Evolutionary conservation across 768 basidiomycete species (phyloP).

Genomic region (Mycena alexandri): DNA sequence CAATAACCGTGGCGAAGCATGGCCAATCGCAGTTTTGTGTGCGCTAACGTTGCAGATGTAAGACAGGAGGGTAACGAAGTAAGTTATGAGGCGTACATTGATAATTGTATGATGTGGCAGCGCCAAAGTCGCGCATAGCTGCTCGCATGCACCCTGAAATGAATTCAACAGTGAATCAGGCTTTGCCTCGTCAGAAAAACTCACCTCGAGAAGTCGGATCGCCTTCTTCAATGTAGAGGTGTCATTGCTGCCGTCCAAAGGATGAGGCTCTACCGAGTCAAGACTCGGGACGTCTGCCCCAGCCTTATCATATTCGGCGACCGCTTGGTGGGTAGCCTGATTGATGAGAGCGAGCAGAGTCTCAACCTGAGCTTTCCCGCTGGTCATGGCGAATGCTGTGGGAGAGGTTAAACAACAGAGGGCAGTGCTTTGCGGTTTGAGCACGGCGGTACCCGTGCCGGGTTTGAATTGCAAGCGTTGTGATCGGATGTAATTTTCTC

Average conservation of each 20-base stretch:
- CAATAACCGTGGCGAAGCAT: not conserved
- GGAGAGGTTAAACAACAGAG: no score
- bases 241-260: not conserved
- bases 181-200: slow-evolving; percentile 37
- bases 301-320: slow-evolving; percentile 47
- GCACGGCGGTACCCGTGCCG: no score
- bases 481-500: no score
- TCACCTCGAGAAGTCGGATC: slow-evolving; percentile 3
- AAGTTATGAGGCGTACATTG: slow-evolving; percentile 42
- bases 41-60: no score
- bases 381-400: no score
- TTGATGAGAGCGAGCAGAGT: slow-evolving; percentile 46
- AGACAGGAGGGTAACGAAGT: no score
- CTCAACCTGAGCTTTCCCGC: slow-evolving; percentile 12
- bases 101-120: slow-evolving; percentile 48
- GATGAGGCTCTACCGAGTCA: slow-evolving; percentile 30
- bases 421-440: no score
- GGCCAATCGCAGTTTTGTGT: slow-evolving; percentile 5
- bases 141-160: slow-evolving; percentile 52
- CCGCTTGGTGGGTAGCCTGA: slow-evolving; percentile 47
- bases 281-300: slow-evolving; percentile 44
- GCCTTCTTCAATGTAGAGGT: not conserved
- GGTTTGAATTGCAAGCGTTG: no score
- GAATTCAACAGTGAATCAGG: no score
- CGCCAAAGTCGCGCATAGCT: slow-evolving; percentile 50